Conservation (phyloP, 495 filamentous ascomycete genomes). For the Oidiodendron maius region DNA sequence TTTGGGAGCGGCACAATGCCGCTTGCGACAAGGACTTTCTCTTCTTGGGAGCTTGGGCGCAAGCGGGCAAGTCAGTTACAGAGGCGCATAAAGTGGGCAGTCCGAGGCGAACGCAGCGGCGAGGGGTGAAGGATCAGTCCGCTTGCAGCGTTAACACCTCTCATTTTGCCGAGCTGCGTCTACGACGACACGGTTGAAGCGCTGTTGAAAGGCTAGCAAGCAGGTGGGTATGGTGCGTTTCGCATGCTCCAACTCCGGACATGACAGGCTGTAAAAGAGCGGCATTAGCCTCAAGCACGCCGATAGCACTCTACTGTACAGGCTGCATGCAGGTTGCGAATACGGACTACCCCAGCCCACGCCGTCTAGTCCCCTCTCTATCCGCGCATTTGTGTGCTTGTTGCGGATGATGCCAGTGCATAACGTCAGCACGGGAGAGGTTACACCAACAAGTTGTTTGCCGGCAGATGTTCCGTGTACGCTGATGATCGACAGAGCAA, state of each 20-base stretch:
- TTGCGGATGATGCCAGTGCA: too few species aligned
- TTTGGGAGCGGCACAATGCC: too few species aligned
- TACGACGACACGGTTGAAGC: constrained; percentile 14
- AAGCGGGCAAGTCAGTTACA: background rate
- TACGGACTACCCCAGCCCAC: background rate
- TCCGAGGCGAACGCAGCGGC: background rate
- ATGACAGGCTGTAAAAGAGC: background rate
- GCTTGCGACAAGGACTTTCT: too few species aligned
- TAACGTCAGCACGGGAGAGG: constrained; percentile 1
- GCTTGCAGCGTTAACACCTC: constrained; percentile 18
- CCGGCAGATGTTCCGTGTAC: constrained; percentile 11
- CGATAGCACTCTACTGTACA: background rate
- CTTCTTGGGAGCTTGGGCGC: too few species aligned
- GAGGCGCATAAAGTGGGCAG: background rate
- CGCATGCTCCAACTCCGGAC: background rate
- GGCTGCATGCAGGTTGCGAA: background rate
- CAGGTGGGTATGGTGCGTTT: background rate
- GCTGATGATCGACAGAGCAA: background rate
- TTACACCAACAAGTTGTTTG: constrained; percentile 4
- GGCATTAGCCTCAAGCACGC: background rate
- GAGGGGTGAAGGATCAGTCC: background rate
- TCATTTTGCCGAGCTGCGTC: constrained; percentile 20
- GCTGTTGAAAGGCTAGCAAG: constrained; percentile 7
- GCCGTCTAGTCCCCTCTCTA: too few species aligned
- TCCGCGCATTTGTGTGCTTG: too few species aligned